phyloP scores from a whole-genome alignment of 495 filamentous ascomycete genomes.

The Platismatia glauca region DNA sequence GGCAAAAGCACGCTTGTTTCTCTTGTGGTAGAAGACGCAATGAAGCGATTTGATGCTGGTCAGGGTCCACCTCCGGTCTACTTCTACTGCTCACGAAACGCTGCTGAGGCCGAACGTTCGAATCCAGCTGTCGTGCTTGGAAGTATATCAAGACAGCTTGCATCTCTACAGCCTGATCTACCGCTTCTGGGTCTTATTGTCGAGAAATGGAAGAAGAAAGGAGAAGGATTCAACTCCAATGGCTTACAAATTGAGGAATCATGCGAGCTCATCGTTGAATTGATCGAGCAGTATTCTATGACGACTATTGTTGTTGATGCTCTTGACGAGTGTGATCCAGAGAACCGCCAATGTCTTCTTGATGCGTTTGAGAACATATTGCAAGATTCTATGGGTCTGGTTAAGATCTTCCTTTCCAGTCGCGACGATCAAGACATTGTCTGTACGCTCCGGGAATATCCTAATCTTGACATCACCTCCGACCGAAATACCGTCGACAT shows the following conservation, averaged over 20 bases:
- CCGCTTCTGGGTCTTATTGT: slow-evolving; percentile 23
- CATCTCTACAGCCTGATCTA: background rate
- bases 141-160: slow-evolving; percentile 31
- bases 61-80: slow-evolving; percentile 7
- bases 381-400: background rate
- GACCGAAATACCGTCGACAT: background rate
- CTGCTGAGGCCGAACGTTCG: slow-evolving; percentile 22
- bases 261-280: slow-evolving; percentile 10
- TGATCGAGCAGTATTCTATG: slow-evolving; percentile 19
- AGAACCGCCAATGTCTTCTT: background rate
- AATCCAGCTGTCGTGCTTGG: slow-evolving; percentile 30
- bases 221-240: slow-evolving; percentile 20
- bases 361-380: background rate
- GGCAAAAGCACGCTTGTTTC: slow-evolving; percentile 11
- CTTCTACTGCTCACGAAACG: slow-evolving; percentile 35
- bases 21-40: background rate
- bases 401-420: slow-evolving; percentile 23
- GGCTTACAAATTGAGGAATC: slow-evolving; percentile 21
- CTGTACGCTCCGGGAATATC: slow-evolving; percentile 16
- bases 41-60: background rate
- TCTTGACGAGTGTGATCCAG: slow-evolving; percentile 36
- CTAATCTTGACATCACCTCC: slow-evolving; percentile 26
- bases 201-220: slow-evolving; percentile 13
- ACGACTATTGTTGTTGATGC: slow-evolving; percentile 38
- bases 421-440: slow-evolving; percentile 29